Conservation (phyloP, 176 grass and related monocot genomes). For the Zea mays region Zm-B73-REFERENCE-NAM-5.0 NC_050100.1:170227001-170227500, state of each 20-base stretch:
- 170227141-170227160: background rate
- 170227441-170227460: no score
- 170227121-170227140: background rate
- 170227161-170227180: background rate
- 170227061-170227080: background rate
- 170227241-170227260: background rate
- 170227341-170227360: no score
- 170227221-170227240: background rate
- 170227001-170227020: slow-evolving; percentile 36
- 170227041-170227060: background rate
- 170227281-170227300: background rate
- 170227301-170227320: background rate
- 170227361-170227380: no score
- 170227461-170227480: no score
- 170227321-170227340: no score
- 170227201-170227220: background rate
- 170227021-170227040: slow-evolving; percentile 35
- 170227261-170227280: background rate
- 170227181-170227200: background rate
- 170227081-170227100: background rate
- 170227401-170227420: no score
- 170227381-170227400: no score
- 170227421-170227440: no score
- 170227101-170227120: background rate
- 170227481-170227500: no score